Evolutionary conservation across 306 rosid genomes (phyloP).

Genomic region (Cucurbita pepo): DNA sequence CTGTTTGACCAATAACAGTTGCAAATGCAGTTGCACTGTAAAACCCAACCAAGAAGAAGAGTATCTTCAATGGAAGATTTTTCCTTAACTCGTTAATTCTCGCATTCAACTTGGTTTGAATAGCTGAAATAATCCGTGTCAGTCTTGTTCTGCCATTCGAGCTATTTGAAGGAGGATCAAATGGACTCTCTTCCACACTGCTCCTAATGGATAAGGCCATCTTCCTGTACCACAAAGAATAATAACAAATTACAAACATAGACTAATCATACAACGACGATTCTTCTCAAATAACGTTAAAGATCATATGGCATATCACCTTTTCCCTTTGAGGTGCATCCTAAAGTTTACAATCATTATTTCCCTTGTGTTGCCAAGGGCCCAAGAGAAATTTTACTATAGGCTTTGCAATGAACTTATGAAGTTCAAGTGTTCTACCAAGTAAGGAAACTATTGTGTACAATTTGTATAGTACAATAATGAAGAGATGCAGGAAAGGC

Average conservation of each 20-base stretch:
- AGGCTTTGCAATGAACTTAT: neutral
- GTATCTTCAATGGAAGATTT: conserved; percentile 54
- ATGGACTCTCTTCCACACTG: conserved; percentile 35
- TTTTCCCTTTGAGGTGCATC: neutral
- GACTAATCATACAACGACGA: too few species aligned
- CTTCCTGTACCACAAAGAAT: conserved; percentile 31
- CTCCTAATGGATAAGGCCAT: conserved; percentile 41
- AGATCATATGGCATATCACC: neutral
- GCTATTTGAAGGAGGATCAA: conserved; percentile 41
- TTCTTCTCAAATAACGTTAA: neutral
- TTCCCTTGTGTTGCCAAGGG: neutral
- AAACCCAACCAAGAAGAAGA: conserved; percentile 78
- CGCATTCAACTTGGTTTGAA: conserved; percentile 43
- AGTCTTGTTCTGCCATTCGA: conserved; percentile 53
- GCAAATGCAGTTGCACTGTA: conserved; percentile 91
- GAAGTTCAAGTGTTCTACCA: neutral
- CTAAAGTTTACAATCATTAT: neutral
- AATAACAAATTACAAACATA: neutral
- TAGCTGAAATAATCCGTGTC: conserved; percentile 47
- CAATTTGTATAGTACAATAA: neutral
- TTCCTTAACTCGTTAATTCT: conserved; percentile 46
- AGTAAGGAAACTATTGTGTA: neutral
- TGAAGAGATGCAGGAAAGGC: neutral
- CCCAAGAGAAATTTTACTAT: neutral
- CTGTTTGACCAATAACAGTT: conserved; percentile 94